Percentiles rank a stretch among this genome's conserved stretches.
These are phyloP conservation scores for Oenanthe javanica DNA, from an alignment of 140 eudicot species.

Conservation along the genomic window DNA sequence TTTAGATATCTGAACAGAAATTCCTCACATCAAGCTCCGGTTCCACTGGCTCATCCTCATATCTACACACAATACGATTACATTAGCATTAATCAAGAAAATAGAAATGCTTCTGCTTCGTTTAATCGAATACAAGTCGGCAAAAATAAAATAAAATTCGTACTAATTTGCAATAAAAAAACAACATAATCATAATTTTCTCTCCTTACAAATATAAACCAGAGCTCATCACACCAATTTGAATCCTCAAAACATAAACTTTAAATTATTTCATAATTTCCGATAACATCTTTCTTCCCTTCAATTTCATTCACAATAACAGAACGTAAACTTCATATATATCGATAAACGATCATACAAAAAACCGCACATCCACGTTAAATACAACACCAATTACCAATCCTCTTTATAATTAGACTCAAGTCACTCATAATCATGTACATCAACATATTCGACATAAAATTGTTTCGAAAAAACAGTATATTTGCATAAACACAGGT, in stretches of 20 bases:
- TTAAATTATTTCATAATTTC: not conserved
- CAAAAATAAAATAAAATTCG: not conserved
- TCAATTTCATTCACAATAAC: no score
- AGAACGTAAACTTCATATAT: no score
- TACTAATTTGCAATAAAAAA: not conserved
- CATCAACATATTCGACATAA: not conserved
- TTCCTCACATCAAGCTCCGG: slow-evolving; percentile 6
- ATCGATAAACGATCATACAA: no score
- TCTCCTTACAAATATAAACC: no score
- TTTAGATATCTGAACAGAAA: not conserved
- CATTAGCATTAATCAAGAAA: not conserved
- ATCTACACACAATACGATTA: not conserved
- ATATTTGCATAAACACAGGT: not conserved
- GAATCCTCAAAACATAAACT: not conserved
- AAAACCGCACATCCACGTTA: not conserved
- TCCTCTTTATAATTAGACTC: not conserved
- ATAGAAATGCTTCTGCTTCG: not conserved
- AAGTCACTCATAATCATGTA: not conserved
- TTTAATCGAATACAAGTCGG: not conserved
- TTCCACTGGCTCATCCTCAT: slow-evolving; percentile 6
- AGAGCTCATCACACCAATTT: not conserved
- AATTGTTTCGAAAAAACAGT: not conserved
- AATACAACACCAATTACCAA: not conserved
- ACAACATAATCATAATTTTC: not conserved
- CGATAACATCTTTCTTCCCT: no score